phyloP scores from a whole-genome alignment of 257 asterid genomes.

The Pogostemon cablin region DNA sequence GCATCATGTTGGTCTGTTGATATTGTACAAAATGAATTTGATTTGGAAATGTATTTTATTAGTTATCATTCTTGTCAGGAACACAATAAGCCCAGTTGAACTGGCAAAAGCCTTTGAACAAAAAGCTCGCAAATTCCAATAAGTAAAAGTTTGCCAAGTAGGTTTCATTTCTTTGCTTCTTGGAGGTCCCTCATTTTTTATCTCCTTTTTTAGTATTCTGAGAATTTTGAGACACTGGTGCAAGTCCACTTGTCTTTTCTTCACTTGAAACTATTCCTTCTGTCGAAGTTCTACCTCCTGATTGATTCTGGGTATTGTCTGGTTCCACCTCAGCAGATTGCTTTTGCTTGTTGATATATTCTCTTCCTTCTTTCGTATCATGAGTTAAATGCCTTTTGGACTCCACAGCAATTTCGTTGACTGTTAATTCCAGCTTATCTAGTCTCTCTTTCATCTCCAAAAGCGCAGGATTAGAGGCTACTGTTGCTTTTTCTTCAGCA shows the following conservation, averaged over 20 bases:
- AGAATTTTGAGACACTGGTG: conserved; percentile 31
- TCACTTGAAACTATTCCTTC: conserved; percentile 33
- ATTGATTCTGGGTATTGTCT: conserved; percentile 20
- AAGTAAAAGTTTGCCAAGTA: background rate
- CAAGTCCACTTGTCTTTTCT: conserved; percentile 27
- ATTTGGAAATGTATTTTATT: conserved; percentile 5
- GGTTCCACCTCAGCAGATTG: conserved; percentile 33
- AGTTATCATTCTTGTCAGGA: background rate
- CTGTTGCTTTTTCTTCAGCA: conserved; percentile 56
- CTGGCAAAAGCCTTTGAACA: conserved; percentile 1
- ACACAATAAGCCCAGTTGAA: conserved; percentile 4
- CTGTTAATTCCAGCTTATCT: conserved; percentile 64
- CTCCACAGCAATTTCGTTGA: conserved; percentile 59
- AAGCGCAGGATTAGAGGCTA: conserved; percentile 61
- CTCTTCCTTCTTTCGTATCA: conserved; percentile 31
- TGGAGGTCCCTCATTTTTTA: conserved; percentile 28
- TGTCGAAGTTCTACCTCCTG: conserved; percentile 25
- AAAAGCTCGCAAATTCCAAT: conserved; percentile 24
- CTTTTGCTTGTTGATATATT: conserved; percentile 28
- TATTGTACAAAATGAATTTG: conserved; percentile 12
- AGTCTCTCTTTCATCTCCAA: conserved; percentile 78
- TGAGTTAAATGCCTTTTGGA: conserved; percentile 46
- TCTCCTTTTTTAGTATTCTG: conserved; percentile 28
- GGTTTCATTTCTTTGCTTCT: conserved; percentile 32
- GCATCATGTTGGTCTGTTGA: conserved; percentile 4